A percentile compares a stretch with the other conserved stretches of the same genome.
Conservation (phyloP, 1,284 basidiomycete species). For the Malassezia nana region DNA sequence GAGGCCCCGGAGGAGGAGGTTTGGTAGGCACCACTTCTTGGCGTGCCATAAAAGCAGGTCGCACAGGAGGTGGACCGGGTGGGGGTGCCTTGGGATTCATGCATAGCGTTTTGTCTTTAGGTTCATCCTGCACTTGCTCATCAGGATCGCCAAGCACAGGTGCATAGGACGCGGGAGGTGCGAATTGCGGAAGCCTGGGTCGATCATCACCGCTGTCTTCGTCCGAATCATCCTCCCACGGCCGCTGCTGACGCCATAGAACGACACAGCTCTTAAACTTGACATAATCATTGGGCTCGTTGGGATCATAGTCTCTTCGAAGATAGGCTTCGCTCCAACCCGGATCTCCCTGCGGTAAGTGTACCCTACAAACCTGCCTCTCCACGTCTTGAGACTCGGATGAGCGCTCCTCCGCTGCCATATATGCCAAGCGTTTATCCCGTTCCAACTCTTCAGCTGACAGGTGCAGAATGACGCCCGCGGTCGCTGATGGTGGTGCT, state of each 20-base stretch:
- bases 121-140: too few relatives aligned
- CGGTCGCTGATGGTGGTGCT: neutral
- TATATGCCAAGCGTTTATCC: conserved; percentile 7
- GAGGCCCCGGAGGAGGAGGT: neutral
- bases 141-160: neutral
- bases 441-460: conserved; percentile 18
- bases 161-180: conserved; percentile 14
- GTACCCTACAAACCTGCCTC: neutral
- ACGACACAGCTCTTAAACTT: conserved; percentile 29
- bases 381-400: neutral
- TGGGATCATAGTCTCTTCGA: conserved; percentile 32
- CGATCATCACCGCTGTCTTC: neutral
- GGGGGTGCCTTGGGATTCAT: neutral
- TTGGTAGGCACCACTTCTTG: neutral
- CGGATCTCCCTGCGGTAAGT: conserved; percentile 12
- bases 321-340: conserved; percentile 18
- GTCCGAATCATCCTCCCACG: neutral
- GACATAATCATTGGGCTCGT: conserved; percentile 37
- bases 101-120: neutral
- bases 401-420: neutral
- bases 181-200: conserved; percentile 9
- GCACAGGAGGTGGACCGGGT: conserved; percentile 20
- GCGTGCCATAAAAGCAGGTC: neutral
- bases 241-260: conserved; percentile 19
- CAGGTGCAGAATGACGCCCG: conserved; percentile 5